Conservation (phyloP, 345 rosid genomes). For the Syzygium jambos region DNA sequence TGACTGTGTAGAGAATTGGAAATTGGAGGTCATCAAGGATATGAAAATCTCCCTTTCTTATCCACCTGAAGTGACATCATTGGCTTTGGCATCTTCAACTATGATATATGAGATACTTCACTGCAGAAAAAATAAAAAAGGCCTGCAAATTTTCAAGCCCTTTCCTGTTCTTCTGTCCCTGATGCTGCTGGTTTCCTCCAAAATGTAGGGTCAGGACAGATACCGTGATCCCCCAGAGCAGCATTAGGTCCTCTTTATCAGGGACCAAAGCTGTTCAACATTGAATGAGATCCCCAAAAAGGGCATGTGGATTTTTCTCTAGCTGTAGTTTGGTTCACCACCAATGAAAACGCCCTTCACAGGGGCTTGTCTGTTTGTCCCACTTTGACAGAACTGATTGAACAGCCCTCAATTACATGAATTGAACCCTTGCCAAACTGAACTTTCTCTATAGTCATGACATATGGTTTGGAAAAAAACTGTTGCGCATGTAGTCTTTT, state of each 20-base stretch:
- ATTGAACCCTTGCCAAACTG: background rate
- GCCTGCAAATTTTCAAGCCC: background rate
- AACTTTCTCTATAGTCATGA: background rate
- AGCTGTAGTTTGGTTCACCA: conserved; percentile 7
- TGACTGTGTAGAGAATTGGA: background rate
- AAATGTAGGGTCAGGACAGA: background rate
- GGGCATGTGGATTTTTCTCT: conserved; percentile 6
- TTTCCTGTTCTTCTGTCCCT: background rate
- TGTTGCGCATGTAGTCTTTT: background rate
- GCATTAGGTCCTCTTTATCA: background rate
- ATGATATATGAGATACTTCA: background rate
- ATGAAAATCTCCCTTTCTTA: background rate
- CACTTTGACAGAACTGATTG: background rate
- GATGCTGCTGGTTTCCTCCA: background rate
- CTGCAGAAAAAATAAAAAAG: background rate
- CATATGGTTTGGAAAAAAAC: background rate
- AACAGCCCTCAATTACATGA: background rate
- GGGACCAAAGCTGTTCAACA: background rate
- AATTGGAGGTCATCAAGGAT: background rate
- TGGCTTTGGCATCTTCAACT: background rate
- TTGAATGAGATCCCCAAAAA: conserved; percentile 16
- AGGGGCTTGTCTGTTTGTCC: conserved; percentile 31
- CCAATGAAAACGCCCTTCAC: conserved; percentile 1
- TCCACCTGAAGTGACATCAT: background rate
- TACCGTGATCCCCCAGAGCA: background rate